Evolutionary conservation across 2,329 filamentous ascomycete genomes (phyloP).

Genomic region (Microdochium bolleyi): DNA sequence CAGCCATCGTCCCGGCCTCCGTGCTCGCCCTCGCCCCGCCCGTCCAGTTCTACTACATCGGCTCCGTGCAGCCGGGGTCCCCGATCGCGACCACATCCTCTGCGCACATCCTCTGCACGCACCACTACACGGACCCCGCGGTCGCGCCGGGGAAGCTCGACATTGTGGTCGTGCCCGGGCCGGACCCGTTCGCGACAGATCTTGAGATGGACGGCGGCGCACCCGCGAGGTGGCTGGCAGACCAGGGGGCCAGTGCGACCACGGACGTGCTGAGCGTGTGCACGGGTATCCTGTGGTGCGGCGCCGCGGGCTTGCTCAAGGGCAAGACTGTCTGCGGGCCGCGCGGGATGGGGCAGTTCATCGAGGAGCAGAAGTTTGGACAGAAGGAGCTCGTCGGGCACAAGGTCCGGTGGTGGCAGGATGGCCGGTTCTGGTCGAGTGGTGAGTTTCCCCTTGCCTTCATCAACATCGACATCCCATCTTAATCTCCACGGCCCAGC

Average conservation of each 20-base stretch:
- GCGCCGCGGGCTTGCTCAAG: slow-evolving; percentile 36
- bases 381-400: slow-evolving; percentile 33
- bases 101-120: slow-evolving; percentile 28
- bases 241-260: slow-evolving; percentile 25
- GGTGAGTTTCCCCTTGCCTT: slow-evolving; percentile 27
- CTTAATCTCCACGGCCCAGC: neutral
- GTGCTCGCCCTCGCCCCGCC: slow-evolving; percentile 31
- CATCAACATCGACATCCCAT: too few species aligned
- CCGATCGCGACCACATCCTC: slow-evolving; percentile 32
- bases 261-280: slow-evolving; percentile 45
- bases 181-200: slow-evolving; percentile 26
- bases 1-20: slow-evolving; percentile 23
- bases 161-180: slow-evolving; percentile 41
- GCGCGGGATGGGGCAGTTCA: slow-evolving; percentile 28
- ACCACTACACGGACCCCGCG: slow-evolving; percentile 32
- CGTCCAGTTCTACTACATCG: slow-evolving; percentile 38
- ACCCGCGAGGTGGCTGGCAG: slow-evolving; percentile 32
- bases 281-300: slow-evolving; percentile 40
- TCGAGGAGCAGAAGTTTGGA: slow-evolving; percentile 27
- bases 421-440: slow-evolving; percentile 47
- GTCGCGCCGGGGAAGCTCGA: slow-evolving; percentile 43
- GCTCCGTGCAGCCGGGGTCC: slow-evolving; percentile 23
- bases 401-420: slow-evolving; percentile 38
- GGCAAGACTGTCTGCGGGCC: slow-evolving; percentile 39
- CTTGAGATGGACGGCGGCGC: slow-evolving; percentile 16